Evolutionary conservation across 2,329 filamentous ascomycete genomes (phyloP).

Genomic region (Cylindrodendrum hubeiense): DNA sequence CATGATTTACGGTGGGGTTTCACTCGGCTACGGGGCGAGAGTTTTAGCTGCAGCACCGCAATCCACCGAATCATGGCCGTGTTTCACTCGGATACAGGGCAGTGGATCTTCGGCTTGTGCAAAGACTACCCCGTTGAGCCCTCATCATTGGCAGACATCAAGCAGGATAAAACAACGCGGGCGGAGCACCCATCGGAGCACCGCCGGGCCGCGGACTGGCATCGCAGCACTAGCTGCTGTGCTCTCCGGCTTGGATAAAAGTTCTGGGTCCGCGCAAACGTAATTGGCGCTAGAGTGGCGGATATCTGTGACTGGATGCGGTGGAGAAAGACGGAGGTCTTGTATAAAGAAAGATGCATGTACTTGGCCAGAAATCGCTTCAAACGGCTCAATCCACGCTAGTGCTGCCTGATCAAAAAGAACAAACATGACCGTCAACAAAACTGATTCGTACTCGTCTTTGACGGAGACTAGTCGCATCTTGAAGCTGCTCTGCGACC

Average conservation of each 20-base stretch:
- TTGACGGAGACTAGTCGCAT: constrained; percentile 37
- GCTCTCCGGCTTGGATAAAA: background rate
- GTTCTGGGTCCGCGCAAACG: constrained; percentile 3
- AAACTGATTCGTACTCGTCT: constrained; percentile 34
- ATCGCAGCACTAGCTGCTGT: background rate
- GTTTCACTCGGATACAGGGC: constrained; percentile 16
- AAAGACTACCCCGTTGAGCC: background rate
- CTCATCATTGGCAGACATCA: background rate
- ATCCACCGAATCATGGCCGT: background rate
- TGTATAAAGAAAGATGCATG: constrained; percentile 25
- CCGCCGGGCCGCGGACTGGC: background rate
- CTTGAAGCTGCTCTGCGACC: constrained; percentile 32
- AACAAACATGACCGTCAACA: constrained; percentile 22
- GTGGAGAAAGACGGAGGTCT: constrained; percentile 18
- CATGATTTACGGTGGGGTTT: background rate
- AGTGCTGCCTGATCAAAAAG: constrained; percentile 1
- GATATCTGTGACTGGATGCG: background rate
- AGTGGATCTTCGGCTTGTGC: background rate
- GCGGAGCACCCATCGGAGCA: background rate
- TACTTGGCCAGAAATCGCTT: constrained; percentile 4
- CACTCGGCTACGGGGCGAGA: constrained; percentile 4
- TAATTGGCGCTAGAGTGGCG: constrained; percentile 5
- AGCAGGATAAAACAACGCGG: background rate
- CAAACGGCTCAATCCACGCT: constrained; percentile 2
- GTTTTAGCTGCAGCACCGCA: background rate